Evolutionary conservation across 306 rosid species (phyloP).

Genomic region (Corylus americana): DNA sequence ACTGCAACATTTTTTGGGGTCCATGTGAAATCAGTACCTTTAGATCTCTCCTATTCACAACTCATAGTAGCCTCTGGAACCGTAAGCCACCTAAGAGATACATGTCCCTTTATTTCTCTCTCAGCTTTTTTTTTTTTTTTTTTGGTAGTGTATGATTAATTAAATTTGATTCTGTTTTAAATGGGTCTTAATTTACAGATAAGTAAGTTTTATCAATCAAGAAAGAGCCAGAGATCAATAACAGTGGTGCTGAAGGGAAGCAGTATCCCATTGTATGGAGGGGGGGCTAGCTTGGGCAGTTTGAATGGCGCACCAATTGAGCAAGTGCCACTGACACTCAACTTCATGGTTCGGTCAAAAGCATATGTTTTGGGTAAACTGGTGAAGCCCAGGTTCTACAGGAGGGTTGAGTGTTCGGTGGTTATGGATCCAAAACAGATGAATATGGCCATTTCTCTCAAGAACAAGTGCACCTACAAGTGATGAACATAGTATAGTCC

Average conservation of each 20-base stretch:
- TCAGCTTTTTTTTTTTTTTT: not conserved
- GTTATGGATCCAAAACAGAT: conserved; percentile 71
- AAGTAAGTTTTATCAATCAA: conserved; percentile 53
- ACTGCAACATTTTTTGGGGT: conserved; percentile 85
- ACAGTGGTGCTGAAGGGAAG: conserved; percentile 53
- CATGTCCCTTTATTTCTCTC: not conserved
- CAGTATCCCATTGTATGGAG: conserved; percentile 74
- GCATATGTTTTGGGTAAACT: conserved; percentile 74
- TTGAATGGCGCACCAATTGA: conserved; percentile 57
- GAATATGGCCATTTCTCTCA: conserved; percentile 54
- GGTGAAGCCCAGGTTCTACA: conserved; percentile 78
- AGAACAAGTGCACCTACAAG: conserved; percentile 53
- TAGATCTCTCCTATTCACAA: conserved; percentile 66
- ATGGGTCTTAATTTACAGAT: conserved; percentile 44
- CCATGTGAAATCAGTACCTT: conserved; percentile 68
- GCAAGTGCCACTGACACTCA: conserved; percentile 52
- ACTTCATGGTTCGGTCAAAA: conserved; percentile 59
- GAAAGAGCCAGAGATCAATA: conserved; percentile 69
- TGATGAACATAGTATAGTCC: not conserved
- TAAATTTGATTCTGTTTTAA: not conserved
- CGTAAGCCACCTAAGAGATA: conserved; percentile 38
- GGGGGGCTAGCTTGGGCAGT: conserved; percentile 68
- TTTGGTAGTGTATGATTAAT: not conserved
- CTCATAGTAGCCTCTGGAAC: conserved; percentile 74
- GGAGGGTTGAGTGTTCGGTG: conserved; percentile 58